phyloP scores from a whole-genome alignment of 495 filamentous ascomycete species.

The Annulohypoxylon nitens region DNA sequence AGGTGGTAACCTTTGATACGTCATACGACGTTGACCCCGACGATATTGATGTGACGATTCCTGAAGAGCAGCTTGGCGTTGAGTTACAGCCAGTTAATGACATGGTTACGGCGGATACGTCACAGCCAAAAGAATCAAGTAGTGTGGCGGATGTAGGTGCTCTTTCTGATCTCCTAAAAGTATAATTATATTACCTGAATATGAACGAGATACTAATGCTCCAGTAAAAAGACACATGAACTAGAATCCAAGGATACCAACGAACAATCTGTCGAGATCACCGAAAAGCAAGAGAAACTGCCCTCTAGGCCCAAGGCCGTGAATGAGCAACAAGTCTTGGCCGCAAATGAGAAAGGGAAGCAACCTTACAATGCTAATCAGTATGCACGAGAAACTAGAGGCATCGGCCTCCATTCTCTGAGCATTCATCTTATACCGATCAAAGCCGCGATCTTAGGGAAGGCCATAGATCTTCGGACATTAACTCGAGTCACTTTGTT shows the following conservation, averaged over 20 bases:
- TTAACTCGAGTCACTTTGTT: slow-evolving; percentile 69
- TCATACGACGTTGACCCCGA: slow-evolving; percentile 57
- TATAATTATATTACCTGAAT: not conserved
- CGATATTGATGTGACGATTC: slow-evolving; percentile 63
- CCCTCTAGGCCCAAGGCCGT: no score
- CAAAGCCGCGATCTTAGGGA: slow-evolving; percentile 64
- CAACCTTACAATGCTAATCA: slow-evolving; percentile 54
- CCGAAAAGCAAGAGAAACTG: slow-evolving; percentile 27
- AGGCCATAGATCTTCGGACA: slow-evolving; percentile 64
- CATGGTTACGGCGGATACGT: slow-evolving; percentile 9
- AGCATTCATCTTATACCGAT: slow-evolving; percentile 70
- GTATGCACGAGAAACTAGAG: slow-evolving; percentile 67
- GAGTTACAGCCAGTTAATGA: slow-evolving; percentile 45
- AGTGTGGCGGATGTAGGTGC: slow-evolving; percentile 18
- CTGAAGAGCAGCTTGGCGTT: slow-evolving; percentile 54
- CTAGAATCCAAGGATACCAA: not conserved
- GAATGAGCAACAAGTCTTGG: not conserved
- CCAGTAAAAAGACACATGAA: slow-evolving; percentile 1
- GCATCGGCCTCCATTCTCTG: slow-evolving; percentile 65
- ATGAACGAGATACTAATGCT: slow-evolving; percentile 18
- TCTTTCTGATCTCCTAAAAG: not conserved
- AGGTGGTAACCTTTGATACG: slow-evolving; percentile 31
- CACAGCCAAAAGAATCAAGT: slow-evolving; percentile 15
- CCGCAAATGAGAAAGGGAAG: slow-evolving; percentile 24
- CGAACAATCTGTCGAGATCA: not conserved